Percentiles rank a stretch among this genome's conserved stretches.
These are phyloP conservation scores for Citrus trifoliata DNA, from an alignment of 345 rosid species.

Conservation along the genomic window DNA sequence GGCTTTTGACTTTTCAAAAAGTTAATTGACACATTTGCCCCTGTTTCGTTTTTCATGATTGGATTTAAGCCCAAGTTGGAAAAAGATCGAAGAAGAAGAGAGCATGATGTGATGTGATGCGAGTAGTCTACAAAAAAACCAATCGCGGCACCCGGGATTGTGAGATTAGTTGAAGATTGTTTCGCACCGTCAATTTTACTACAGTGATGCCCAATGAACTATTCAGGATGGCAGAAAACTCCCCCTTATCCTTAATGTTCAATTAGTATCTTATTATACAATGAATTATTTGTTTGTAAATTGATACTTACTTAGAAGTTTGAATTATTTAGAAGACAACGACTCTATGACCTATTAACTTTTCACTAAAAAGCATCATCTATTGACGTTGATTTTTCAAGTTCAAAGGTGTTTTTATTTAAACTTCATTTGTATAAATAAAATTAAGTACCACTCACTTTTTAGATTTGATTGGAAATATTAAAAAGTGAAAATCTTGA, in stretches of 20 bases:
- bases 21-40: not conserved
- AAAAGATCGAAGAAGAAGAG: not conserved
- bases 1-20: not conserved
- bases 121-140: not conserved
- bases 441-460: too few relatives aligned
- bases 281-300: too few relatives aligned
- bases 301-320: too few relatives aligned
- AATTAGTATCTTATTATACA: not conserved
- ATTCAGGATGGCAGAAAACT: not conserved
- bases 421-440: too few relatives aligned
- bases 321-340: too few relatives aligned
- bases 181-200: not conserved
- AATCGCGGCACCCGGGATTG: not conserved
- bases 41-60: not conserved
- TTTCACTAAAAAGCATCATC: too few relatives aligned
- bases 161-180: not conserved
- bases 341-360: too few relatives aligned
- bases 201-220: slow-evolving; percentile 6
- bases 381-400: too few relatives aligned
- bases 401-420: too few relatives aligned
- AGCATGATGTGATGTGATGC: not conserved
- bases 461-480: too few relatives aligned
- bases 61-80: not conserved
- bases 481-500: accelerated
- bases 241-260: not conserved